Percentiles rank a stretch among this genome's conserved stretches.
Evolutionary conservation across 345 rosid genomes (phyloP).

Genomic region (Populus davidiana): DNA sequence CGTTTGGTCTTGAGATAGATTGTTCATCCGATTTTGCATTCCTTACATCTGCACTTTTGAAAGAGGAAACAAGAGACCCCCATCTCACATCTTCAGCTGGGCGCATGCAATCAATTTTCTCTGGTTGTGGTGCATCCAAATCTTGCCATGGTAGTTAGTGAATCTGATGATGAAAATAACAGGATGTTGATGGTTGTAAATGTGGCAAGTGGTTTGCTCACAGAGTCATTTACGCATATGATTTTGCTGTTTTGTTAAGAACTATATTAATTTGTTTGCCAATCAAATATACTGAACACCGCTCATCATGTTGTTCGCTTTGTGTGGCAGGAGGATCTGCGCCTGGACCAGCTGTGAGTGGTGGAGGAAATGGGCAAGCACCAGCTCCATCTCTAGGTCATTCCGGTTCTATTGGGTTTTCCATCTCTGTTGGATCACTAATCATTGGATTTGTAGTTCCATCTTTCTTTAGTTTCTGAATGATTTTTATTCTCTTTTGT

Average conservation of each 20-base stretch:
- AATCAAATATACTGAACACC: not conserved
- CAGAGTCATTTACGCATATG: not conserved
- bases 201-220: not conserved
- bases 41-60: not conserved
- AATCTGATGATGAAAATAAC: not conserved
- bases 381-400: conserved; percentile 38
- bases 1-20: conserved; percentile 3
- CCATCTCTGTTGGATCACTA: conserved; percentile 22
- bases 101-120: not conserved
- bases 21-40: not conserved
- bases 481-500: not conserved
- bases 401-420: conserved; percentile 21
- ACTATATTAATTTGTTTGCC: not conserved
- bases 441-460: conserved; percentile 22
- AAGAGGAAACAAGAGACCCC: not conserved
- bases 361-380: conserved; percentile 13
- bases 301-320: not conserved
- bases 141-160: not conserved
- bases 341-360: conserved; percentile 9
- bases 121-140: not conserved
- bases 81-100: not conserved
- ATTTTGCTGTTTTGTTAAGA: not conserved
- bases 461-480: conserved; percentile 10
- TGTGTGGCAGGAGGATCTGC: not conserved
- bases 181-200: not conserved